These are phyloP conservation scores for Quercus alba DNA, from an alignment of 306 rosid genomes.

Conservation along the genomic window DNA sequence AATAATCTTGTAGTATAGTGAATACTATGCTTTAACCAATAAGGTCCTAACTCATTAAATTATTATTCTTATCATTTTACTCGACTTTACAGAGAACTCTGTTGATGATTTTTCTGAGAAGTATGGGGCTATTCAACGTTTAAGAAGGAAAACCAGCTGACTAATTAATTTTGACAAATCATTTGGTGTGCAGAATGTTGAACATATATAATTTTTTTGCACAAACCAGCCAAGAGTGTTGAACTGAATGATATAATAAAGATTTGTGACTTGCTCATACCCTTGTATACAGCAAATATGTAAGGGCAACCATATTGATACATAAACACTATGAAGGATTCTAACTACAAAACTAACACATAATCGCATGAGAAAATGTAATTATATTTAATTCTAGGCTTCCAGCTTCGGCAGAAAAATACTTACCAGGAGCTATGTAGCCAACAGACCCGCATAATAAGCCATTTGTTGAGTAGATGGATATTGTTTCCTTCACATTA, in stretches of 20 bases:
- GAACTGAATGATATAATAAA: neutral
- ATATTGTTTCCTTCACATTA: conserved; percentile 29
- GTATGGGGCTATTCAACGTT: neutral
- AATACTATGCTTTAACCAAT: no score
- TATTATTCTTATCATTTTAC: neutral
- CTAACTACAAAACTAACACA: neutral
- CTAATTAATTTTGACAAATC: neutral
- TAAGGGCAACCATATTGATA: no score
- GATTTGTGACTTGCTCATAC: no score
- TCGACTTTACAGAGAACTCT: neutral
- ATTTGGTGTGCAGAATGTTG: neutral
- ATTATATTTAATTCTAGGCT: neutral
- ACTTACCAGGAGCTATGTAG: conserved; percentile 90
- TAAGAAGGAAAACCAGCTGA: no score
- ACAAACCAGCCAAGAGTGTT: neutral
- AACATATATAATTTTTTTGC: neutral
- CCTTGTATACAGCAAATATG: no score
- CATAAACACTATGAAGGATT: no score
- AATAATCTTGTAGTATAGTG: neutral
- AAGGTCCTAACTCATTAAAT: no score
- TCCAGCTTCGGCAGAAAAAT: neutral
- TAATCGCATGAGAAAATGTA: neutral
- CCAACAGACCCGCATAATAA: conserved; percentile 84
- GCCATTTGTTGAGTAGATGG: conserved; percentile 68
- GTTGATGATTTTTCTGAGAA: neutral